These are phyloP conservation scores for Coemansia sp. DNA, from an alignment of 192 early-diverging fungal species.

Conservation along the genomic window DNA sequence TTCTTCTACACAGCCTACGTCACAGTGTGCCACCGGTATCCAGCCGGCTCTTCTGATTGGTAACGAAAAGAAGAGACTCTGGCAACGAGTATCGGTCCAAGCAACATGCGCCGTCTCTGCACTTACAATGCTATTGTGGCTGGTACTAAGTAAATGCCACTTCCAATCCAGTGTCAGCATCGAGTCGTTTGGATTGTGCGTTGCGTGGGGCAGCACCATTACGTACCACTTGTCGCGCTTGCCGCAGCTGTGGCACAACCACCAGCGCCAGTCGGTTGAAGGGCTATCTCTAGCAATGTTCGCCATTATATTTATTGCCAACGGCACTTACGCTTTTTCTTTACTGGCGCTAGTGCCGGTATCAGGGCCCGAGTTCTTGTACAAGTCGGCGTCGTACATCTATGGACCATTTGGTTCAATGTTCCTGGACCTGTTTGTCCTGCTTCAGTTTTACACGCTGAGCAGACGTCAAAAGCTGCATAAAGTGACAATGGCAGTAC, in stretches of 20 bases:
- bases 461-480: background rate
- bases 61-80: background rate
- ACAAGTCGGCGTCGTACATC: slow-evolving; percentile 21
- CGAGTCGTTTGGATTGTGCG: slow-evolving; percentile 57
- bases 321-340: slow-evolving; percentile 63
- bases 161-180: background rate
- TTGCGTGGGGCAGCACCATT: slow-evolving; percentile 69
- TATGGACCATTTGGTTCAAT: slow-evolving; percentile 35
- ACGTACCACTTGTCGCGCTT: slow-evolving; percentile 74
- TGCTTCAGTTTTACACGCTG: slow-evolving; percentile 18
- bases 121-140: slow-evolving; percentile 6
- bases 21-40: background rate
- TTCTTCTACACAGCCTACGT: background rate
- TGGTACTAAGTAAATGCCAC: background rate
- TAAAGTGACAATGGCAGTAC: background rate
- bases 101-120: background rate
- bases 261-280: slow-evolving; percentile 63
- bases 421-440: slow-evolving; percentile 21
- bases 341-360: slow-evolving; percentile 55
- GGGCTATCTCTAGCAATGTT: slow-evolving; percentile 80
- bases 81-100: background rate
- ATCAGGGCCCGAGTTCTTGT: slow-evolving; percentile 11
- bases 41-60: background rate
- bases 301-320: slow-evolving; percentile 63
- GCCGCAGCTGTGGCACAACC: slow-evolving; percentile 78